phyloP scores from a whole-genome alignment of 2,329 filamentous ascomycete genomes.

The Penicillium sp. region DNA sequence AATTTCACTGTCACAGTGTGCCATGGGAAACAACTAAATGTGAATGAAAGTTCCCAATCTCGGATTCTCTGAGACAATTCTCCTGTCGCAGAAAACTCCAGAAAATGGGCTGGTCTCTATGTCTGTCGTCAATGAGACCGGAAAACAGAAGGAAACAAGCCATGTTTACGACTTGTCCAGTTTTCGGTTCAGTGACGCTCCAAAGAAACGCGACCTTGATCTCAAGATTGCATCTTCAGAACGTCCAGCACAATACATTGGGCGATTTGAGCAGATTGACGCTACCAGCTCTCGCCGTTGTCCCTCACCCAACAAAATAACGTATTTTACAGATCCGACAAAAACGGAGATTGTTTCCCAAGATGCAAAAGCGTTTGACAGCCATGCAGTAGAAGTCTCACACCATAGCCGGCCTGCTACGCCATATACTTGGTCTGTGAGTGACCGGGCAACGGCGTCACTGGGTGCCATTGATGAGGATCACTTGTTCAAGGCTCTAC shows the following conservation, averaged over 20 bases:
- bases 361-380: not conserved
- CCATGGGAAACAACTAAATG: not conserved
- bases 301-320: not conserved
- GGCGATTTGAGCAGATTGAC: not conserved
- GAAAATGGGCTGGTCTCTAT: too few relatives aligned
- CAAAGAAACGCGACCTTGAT: not conserved
- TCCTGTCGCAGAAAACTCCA: slow-evolving; percentile 7
- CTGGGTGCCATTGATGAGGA: slow-evolving; percentile 2
- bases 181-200: not conserved
- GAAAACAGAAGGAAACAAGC: not conserved
- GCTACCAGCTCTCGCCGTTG: not conserved
- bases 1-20: too few relatives aligned
- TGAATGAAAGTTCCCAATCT: slow-evolving; percentile 11
- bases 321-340: not conserved
- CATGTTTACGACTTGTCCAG: not conserved
- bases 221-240: not conserved
- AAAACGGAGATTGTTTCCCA: not conserved
- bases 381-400: not conserved
- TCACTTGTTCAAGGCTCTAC: slow-evolving; percentile 14
- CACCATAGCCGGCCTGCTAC: not conserved
- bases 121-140: not conserved
- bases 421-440: slow-evolving; percentile 14
- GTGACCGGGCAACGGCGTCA: not conserved
- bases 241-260: not conserved
- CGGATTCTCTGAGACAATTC: slow-evolving; percentile 25